Evolutionary conservation across 805 yeast genomes (phyloP).

Genomic region (Cyberlindnera saturnus): DNA sequence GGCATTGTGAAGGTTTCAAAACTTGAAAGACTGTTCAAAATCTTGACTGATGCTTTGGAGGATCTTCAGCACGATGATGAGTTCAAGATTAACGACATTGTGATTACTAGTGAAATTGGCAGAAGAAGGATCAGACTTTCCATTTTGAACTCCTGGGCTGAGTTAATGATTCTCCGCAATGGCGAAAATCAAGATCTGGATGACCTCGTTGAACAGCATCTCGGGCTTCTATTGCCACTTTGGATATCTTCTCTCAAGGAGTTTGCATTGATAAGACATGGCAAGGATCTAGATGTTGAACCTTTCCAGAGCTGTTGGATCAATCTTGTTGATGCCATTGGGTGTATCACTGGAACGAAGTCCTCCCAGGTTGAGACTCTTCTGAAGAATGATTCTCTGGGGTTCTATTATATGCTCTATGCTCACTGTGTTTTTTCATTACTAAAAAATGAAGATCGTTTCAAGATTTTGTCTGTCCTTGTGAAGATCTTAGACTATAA

Average conservation of each 20-base stretch:
- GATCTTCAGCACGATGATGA: slow-evolving; percentile 32
- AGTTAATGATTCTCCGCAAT: slow-evolving; percentile 34
- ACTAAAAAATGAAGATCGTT: slow-evolving; percentile 32
- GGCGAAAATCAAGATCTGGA: slow-evolving; percentile 34
- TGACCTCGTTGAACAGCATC: slow-evolving; percentile 48
- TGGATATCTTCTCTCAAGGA: slow-evolving; percentile 80
- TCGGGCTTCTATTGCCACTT: slow-evolving; percentile 56
- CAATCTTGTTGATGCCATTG: slow-evolving; percentile 69
- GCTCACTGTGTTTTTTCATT: slow-evolving; percentile 80
- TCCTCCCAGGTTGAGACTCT: slow-evolving; percentile 37
- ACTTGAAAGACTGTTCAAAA: slow-evolving; percentile 50
- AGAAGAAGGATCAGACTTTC: slow-evolving; percentile 47
- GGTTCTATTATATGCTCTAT: slow-evolving; percentile 72
- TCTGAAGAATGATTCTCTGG: slow-evolving; percentile 50
- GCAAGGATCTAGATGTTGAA: slow-evolving; percentile 31
- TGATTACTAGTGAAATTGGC: slow-evolving; percentile 37
- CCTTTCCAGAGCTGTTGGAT: slow-evolving; percentile 63
- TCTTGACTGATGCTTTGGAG: slow-evolving; percentile 62
- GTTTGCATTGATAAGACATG: slow-evolving; percentile 51
- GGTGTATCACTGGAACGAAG: slow-evolving; percentile 53
- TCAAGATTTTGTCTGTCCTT: slow-evolving; percentile 43
- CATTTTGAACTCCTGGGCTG: slow-evolving; percentile 70
- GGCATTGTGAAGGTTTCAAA: slow-evolving; percentile 44
- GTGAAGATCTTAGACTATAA: slow-evolving; percentile 49
- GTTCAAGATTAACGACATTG: slow-evolving; percentile 52